Conservation (phyloP, 108 stramenopile species). For the Aurantiochytrium sp. region DNA sequence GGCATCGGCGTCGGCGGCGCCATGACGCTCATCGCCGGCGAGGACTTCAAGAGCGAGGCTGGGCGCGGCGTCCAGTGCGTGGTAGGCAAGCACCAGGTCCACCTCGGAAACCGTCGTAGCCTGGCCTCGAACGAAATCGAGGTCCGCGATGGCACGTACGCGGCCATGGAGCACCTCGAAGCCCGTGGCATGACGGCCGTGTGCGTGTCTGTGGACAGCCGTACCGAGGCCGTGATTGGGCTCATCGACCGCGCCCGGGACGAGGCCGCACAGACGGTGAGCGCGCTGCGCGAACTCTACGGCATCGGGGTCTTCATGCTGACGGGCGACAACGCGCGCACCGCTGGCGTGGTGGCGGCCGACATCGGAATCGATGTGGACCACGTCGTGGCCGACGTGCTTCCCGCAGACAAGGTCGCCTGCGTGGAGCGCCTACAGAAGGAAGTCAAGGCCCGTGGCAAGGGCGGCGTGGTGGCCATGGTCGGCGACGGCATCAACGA, state of each 20-base stretch:
- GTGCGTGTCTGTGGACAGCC: neutral
- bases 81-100: neutral
- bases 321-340: slow-evolving; percentile 85
- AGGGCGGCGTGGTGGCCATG: slow-evolving; percentile 70
- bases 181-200: neutral
- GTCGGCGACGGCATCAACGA: slow-evolving; percentile 99
- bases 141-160: neutral
- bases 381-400: slow-evolving; percentile 76
- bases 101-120: neutral
- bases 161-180: slow-evolving; percentile 7
- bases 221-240: slow-evolving; percentile 68
- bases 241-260: slow-evolving; percentile 71
- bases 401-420: slow-evolving; percentile 75
- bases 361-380: slow-evolving; percentile 65
- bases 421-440: slow-evolving; percentile 65
- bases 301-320: slow-evolving; percentile 93
- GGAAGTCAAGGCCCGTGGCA: neutral
- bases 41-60: neutral
- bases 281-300: slow-evolving; percentile 53
- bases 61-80: neutral
- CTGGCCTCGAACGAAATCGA: neutral
- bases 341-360: slow-evolving; percentile 78
- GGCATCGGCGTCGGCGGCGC: neutral
- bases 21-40: neutral
- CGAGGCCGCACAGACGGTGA: slow-evolving; percentile 66